Evolutionary conservation across 2,329 filamentous ascomycete genomes (phyloP).

Genomic region (Hypoxylon sp.): DNA sequence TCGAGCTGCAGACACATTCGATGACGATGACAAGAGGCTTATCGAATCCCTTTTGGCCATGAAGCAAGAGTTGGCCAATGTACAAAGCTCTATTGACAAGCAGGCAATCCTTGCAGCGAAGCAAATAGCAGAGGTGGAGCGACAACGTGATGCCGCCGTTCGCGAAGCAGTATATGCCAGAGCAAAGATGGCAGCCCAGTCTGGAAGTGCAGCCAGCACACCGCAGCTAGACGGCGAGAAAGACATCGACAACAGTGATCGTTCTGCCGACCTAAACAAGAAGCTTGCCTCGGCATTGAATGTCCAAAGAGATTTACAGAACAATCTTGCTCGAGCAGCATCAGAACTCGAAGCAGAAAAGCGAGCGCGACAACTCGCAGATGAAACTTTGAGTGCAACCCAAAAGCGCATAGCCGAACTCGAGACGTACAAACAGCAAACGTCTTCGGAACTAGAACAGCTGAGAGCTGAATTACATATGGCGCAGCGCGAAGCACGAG

Average conservation of each 20-base stretch:
- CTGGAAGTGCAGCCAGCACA: conserved; percentile 73
- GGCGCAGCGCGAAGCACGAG: conserved; percentile 81
- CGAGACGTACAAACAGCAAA: conserved; percentile 86
- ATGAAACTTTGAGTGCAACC: conserved; percentile 87
- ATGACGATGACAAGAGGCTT: conserved; percentile 91
- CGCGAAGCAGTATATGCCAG: conserved; percentile 96
- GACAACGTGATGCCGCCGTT: conserved; percentile 93
- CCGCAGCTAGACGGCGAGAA: conserved; percentile 72
- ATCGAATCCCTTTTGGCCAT: conserved; percentile 94
- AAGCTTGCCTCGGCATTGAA: conserved; percentile 87
- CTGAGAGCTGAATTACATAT: conserved; percentile 88
- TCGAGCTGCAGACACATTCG: conserved; percentile 82
- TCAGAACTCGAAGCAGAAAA: conserved; percentile 85
- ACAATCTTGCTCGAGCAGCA: conserved; percentile 77
- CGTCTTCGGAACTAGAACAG: conserved; percentile 86
- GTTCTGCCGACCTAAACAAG: conserved; percentile 80
- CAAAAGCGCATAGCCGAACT: conserved; percentile 87
- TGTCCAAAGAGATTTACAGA: conserved; percentile 83
- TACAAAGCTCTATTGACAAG: conserved; percentile 90
- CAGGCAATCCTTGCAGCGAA: conserved; percentile 89
- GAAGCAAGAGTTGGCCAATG: conserved; percentile 88
- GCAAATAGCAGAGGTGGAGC: conserved; percentile 93
- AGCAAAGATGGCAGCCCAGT: conserved; percentile 87
- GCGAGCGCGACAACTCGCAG: conserved; percentile 84
- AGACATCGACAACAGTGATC: conserved; percentile 69